A percentile compares a stretch with the other conserved stretches of the same genome.
phyloP scores from a whole-genome alignment of 2,329 filamentous ascomycete species.

The Ceratocystis ficicola region DNA sequence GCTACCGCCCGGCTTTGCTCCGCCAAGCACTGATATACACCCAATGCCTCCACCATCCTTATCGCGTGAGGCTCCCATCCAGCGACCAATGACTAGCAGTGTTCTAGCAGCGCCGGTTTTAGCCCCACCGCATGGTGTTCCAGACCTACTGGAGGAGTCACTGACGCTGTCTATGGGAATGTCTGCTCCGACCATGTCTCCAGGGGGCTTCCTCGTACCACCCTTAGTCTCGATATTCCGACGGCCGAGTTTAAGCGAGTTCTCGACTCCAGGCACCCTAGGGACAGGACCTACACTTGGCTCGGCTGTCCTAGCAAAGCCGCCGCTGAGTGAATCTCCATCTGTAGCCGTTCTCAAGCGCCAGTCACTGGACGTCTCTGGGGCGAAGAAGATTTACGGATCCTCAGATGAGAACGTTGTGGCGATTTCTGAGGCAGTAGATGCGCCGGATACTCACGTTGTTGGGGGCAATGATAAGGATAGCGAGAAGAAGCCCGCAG shows the following conservation, averaged over 20 bases:
- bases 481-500: slow-evolving; percentile 20
- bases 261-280: not conserved
- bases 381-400: not conserved
- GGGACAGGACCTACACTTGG: not conserved
- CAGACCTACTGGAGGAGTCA: slow-evolving; percentile 20
- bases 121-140: slow-evolving; percentile 28
- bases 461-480: not conserved
- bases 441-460: not conserved
- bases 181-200: slow-evolving; percentile 24
- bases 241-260: not conserved
- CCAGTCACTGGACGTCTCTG: not conserved
- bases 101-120: slow-evolving; percentile 33
- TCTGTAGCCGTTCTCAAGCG: not conserved
- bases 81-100: slow-evolving; percentile 21
- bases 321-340: not conserved
- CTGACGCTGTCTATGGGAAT: slow-evolving; percentile 24
- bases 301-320: not conserved
- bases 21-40: slow-evolving; percentile 10
- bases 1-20: slow-evolving; percentile 20
- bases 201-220: slow-evolving; percentile 23
- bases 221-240: slow-evolving; percentile 22
- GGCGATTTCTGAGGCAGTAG: not conserved
- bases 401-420: not conserved
- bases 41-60: slow-evolving; percentile 20
- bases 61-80: slow-evolving; percentile 4